phyloP scores from a whole-genome alignment of 176 grass and related monocot species.

The Musa acuminata region DNA sequence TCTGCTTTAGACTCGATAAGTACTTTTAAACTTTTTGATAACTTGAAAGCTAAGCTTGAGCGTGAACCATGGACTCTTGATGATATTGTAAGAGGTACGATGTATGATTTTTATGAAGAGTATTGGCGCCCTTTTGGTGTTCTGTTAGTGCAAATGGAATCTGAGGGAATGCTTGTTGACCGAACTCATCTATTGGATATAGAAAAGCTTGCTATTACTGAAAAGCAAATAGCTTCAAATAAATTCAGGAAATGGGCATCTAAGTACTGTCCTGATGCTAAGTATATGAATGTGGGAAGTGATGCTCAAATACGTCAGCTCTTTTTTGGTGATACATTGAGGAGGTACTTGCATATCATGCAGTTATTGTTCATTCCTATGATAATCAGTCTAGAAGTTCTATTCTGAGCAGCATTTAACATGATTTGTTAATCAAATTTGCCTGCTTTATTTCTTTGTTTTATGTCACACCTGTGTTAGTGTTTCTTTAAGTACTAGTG shows the following conservation, averaged over 20 bases:
- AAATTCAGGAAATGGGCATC: too few relatives aligned
- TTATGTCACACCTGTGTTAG: too few relatives aligned
- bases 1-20: constrained; percentile 85
- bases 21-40: constrained; percentile 72
- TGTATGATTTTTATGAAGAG: constrained; percentile 89
- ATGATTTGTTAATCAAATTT: too few relatives aligned
- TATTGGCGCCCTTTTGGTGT: constrained; percentile 77
- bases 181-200: constrained; percentile 62
- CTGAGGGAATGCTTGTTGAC: constrained; percentile 73
- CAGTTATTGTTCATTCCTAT: background rate
- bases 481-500: too few relatives aligned
- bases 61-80: constrained; percentile 45
- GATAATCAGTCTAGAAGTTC: background rate
- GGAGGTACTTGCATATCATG: constrained; percentile 33
- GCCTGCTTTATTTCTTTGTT: too few relatives aligned
- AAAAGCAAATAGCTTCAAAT: constrained; percentile 57
- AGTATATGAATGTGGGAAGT: too few relatives aligned
- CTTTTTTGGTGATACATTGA: too few relatives aligned
- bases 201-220: constrained; percentile 63
- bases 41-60: constrained; percentile 66
- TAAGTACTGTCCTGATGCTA: too few relatives aligned
- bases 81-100: constrained; percentile 40
- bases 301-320: too few relatives aligned
- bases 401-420: too few relatives aligned
- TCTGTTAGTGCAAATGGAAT: constrained; percentile 82